Evolutionary conservation across 331 rosid genomes (phyloP), one percentile per base, ranked within the genome.

Genomic region (Quercus phellos): DNA sequence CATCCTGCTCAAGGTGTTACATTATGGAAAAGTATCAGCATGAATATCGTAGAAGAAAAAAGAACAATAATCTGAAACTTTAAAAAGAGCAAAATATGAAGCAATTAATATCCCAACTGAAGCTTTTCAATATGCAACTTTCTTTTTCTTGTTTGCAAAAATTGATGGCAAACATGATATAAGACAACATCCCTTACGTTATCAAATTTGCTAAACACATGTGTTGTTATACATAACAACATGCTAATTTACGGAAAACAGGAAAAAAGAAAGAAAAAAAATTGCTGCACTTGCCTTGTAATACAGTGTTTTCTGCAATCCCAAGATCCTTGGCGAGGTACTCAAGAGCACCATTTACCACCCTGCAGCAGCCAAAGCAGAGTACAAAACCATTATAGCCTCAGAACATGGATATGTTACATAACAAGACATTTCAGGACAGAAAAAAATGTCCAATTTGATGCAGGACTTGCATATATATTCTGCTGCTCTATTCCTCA

Each of bases 281-380:
- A 26, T 1, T n/a, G 51, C 51, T 67, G 3, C 3, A 63, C 80
- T 77, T 79, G 85, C 99, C 99, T 90, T 94, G 97, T 68, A 91
- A 55, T 46, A 86, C 96, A 6, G 97, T 78, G 73, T 94, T 90
- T 81, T 90, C 90, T 67, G 70, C 24, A 6, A 94, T 94, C 53
- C 94, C 98, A 72, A 94, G 99, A 87, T 94, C 97, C 84, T 82
- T 90, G 38, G 99, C 84, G 4, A 94, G 92, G 89, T 90, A 94
- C 89, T 90, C 99, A 19, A 94, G 97, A 68, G 99, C 90, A 51
- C 98, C 98, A 84, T 94, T 94, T 68, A 94, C 99, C 77, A 94
- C 99, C 84, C 98, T 94, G 82, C 77, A 88, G 66, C 77, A 82
- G 79, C 83, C 74, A 74, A 30, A 74, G 59, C 29, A 79, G 34